Evolutionary conservation across 2,329 filamentous ascomycete species (phyloP).

Genomic region (Ophiostoma perfectum): DNA sequence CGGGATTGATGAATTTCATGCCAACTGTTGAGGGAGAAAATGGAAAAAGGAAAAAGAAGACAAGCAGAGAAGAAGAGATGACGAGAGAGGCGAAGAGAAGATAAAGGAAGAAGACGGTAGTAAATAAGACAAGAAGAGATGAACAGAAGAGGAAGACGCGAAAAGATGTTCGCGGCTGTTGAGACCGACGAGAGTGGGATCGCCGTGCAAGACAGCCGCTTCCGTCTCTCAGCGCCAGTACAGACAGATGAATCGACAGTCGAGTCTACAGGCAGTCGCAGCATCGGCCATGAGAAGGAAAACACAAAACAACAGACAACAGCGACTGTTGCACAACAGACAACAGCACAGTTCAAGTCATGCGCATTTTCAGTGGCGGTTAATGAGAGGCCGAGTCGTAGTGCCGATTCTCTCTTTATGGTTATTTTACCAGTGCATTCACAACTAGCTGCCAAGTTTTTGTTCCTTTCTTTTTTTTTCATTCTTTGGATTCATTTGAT

Average conservation of each 20-base stretch:
- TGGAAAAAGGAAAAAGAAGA: not conserved
- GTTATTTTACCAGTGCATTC: not conserved
- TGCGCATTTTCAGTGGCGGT: not conserved
- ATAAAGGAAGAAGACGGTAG: not conserved
- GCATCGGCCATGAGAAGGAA: not conserved
- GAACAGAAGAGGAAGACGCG: too few relatives aligned
- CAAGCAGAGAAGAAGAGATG: not conserved
- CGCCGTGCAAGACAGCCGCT: not conserved
- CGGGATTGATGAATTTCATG: too few relatives aligned
- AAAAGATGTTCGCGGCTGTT: too few relatives aligned
- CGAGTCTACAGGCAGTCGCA: too few relatives aligned
- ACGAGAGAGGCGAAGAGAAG: not conserved
- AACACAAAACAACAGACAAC: not conserved
- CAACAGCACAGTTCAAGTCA: not conserved
- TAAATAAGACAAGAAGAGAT: too few relatives aligned
- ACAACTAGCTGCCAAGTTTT: constrained; percentile 9
- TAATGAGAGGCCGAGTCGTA: not conserved
- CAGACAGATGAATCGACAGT: too few relatives aligned
- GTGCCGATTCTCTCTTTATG: not conserved
- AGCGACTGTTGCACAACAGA: not conserved
- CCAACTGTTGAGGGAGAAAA: not conserved
- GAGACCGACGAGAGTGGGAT: not conserved
- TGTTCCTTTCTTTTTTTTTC: constrained; percentile 8
- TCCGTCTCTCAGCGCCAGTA: too few relatives aligned
- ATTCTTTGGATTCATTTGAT: not conserved